Evolutionary conservation across 257 asterid species (phyloP).

Genomic region (Fraxinus cuspidata): DNA sequence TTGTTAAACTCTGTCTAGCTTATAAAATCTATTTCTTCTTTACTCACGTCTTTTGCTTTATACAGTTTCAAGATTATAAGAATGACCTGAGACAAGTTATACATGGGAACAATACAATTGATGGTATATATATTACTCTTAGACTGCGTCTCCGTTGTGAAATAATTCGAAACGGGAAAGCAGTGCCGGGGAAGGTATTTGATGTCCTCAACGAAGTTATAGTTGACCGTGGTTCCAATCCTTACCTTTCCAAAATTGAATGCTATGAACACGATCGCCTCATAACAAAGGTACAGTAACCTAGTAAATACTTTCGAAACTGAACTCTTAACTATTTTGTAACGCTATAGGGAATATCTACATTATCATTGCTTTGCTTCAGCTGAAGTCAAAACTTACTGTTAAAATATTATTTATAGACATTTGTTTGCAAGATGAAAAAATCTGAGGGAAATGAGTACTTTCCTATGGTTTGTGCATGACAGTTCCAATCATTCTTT

Average conservation of each 20-base stretch:
- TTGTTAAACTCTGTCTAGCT: slow-evolving; percentile 15
- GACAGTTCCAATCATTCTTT: slow-evolving; percentile 25
- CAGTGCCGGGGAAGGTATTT: slow-evolving; percentile 88
- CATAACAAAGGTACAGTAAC: slow-evolving; percentile 77
- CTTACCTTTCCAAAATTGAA: slow-evolving; percentile 93
- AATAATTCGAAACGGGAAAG: slow-evolving; percentile 85
- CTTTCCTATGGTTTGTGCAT: slow-evolving; percentile 8
- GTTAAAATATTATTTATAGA: background rate
- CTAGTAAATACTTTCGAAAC: background rate
- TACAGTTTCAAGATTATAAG: slow-evolving; percentile 78
- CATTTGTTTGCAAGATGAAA: background rate
- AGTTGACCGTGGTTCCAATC: slow-evolving; percentile 99
- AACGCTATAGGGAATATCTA: background rate
- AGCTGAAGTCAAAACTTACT: background rate
- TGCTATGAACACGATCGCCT: slow-evolving; percentile 97
- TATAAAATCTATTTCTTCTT: slow-evolving; percentile 11
- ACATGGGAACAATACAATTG: slow-evolving; percentile 77
- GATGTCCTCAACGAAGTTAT: slow-evolving; percentile 93
- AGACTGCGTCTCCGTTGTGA: slow-evolving; percentile 98
- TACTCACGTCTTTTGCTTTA: background rate
- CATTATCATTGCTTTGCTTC: slow-evolving; percentile 11
- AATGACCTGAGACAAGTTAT: slow-evolving; percentile 84
- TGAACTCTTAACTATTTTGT: background rate
- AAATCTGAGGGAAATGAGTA: slow-evolving; percentile 7
- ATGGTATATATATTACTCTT: slow-evolving; percentile 90